Evolutionary conservation across 129 eudicot species (phyloP), one percentile per base, ranked within the genome.

Genomic region (Tagetes patula): DNA sequence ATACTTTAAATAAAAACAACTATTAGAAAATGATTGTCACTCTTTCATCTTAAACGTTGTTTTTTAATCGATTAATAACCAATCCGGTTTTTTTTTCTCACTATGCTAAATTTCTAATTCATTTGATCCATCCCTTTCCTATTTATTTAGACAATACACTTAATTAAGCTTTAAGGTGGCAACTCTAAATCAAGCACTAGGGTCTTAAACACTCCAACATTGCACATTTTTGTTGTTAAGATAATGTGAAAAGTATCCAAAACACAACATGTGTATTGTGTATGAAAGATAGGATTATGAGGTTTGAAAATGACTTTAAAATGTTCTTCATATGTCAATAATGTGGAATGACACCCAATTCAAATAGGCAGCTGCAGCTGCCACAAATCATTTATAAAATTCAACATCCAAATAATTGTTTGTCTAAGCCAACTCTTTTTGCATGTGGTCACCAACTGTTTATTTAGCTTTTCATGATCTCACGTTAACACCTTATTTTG

Each of bases 211-310:
- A 71, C 73, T 43, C 48, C 65, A 64, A 78, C 82, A 71, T 64
- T 64, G 68, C 77, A 71, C 73, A 78, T 71, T 53, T 41, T 53
- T 45, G 50, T 52, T 78, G 82, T 41, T 78, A 71, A 42, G 8
- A 11, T 71, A 52, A 71, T 33, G 77, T 52, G 77, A 78, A 78
- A 71, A 71, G 73, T 41, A 64, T 67, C 67, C 68, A 71, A 71
- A 67, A 78, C 82, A 71, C 77, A 71, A 41, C 82, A 78, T 78
- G 82, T 78, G 82, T 78, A 40, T 50, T 76, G 43, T 52, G 73
- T 70, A 56, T 46, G 39, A 66, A 67, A 54, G 56, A 71, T 71
- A 70, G 55, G 40, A 9, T 71, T 50, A 49, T 63, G 34, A 50
- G 72, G 59, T 41, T 48, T 63, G 77, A 77, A 60, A 69, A 70